Base-by-base conservation (phyloP, 2,329 filamentous ascomycete genomes). In the Diaporthe destruens region DNA sequence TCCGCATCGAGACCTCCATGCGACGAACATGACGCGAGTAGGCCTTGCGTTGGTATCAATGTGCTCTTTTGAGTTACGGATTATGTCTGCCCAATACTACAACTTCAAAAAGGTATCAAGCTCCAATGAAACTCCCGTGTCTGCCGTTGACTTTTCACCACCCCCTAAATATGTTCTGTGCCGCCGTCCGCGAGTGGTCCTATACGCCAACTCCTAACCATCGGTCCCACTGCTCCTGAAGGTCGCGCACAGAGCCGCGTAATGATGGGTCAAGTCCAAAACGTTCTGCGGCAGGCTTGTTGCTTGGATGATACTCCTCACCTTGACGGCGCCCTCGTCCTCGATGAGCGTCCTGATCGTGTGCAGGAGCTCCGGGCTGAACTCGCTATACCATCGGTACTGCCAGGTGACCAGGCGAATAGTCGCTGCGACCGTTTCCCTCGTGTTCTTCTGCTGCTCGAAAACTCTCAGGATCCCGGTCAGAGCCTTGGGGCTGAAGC, bases 351-450 rank as follows among this genome's bases (percentile, higher is more conserved):
- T 95, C 75, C 96, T 92, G 79, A 98, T 94, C 3, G 94, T 92
- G 82, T 92, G 94, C 69, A 99, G 89, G 55, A 99, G 88, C 76
- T 95, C 92, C 0, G 96, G 96, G 23, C 95, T 98, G 84, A 99
- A 99, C 89, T 99, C 96, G 71, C 95, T 98, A 85, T 99, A 99
- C 96, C 96, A 99, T 77, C 96, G 89, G 84, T 98, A 99, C 84
- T 99, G 96, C 96, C 96, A 99, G 16, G 96, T 96, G 44, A 98
- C 94, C 54, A 99, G 86, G 68, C 95, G 88, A 76, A 99, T 98
- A 72, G 98, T 87, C n/a, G 94, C 92, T 36, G 91, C 93, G 8
- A 98, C 88, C 72, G 92, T 94, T 74, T 95, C 93, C 74, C 94
- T 87, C 4, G 94, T 95, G 82, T 94, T 94, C 78, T 93, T 93